Percentiles rank a stretch among this genome's conserved stretches.
Evolutionary conservation across 192 early-diverging fungal genomes (phyloP).

Genomic region (Paraglomus brasilianum): DNA sequence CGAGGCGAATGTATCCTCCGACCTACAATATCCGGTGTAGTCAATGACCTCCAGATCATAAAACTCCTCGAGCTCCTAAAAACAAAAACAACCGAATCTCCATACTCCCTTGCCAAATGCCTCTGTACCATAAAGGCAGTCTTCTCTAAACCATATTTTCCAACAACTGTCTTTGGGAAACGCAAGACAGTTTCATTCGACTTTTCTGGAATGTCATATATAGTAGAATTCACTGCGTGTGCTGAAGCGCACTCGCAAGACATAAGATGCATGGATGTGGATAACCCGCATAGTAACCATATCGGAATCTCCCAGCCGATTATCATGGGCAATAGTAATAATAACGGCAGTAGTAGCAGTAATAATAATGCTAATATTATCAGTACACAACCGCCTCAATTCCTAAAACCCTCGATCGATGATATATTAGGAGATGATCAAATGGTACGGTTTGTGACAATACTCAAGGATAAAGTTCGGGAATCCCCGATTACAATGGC

Average conservation of each 20-base stretch:
- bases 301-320: no score
- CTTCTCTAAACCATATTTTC: slow-evolving; percentile 23
- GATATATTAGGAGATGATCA: slow-evolving; percentile 23
- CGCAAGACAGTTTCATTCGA: slow-evolving; percentile 22
- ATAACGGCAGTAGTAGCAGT: background rate
- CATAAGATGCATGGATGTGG: slow-evolving; percentile 4
- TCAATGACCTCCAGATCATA: slow-evolving; percentile 25
- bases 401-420: slow-evolving; percentile 26
- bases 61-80: slow-evolving; percentile 19
- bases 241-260: background rate
- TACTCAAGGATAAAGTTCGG: slow-evolving; percentile 21
- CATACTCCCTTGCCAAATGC: slow-evolving; percentile 19
- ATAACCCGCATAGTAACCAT: background rate
- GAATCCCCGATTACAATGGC: slow-evolving; percentile 29
- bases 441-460: slow-evolving; percentile 9
- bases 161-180: slow-evolving; percentile 24
- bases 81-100: slow-evolving; percentile 18
- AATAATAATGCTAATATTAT: background rate
- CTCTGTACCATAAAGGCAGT: slow-evolving; percentile 13
- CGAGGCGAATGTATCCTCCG: slow-evolving; percentile 13
- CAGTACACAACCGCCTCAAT: slow-evolving; percentile 1
- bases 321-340: no score
- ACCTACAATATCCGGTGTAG: slow-evolving; percentile 27
- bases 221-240: slow-evolving; percentile 21
- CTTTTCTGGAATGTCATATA: slow-evolving; percentile 8